phyloP scores from a whole-genome alignment of 768 basidiomycete genomes.

The Trametes coccinea region DNA sequence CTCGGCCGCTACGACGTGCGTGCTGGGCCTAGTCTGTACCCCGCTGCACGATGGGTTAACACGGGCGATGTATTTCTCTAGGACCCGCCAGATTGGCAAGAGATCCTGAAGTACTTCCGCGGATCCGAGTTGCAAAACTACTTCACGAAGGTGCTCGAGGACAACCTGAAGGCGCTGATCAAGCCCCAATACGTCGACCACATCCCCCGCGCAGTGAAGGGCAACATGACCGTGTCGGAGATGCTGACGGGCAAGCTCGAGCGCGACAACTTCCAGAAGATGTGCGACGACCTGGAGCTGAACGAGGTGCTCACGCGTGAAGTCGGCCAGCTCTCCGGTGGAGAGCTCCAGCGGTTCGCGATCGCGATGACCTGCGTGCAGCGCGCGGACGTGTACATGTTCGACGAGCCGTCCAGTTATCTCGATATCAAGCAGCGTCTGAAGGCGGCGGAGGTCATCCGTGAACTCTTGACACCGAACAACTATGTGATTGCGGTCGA shows the following conservation, averaged over 20 bases:
- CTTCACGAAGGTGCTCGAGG: constrained; percentile 98
- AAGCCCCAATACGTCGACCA: constrained; percentile 99
- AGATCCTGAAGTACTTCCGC: constrained; percentile 97
- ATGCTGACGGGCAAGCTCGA: constrained; percentile 95
- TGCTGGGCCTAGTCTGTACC: constrained; percentile 10
- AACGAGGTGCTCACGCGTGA: constrained; percentile 86
- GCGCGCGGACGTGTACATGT: constrained; percentile 98
- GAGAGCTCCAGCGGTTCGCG: constrained; percentile 96
- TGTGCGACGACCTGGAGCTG: constrained; percentile 86
- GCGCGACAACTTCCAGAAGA: constrained; percentile 81
- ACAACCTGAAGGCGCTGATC: constrained; percentile 97
- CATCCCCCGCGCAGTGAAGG: constrained; percentile 95
- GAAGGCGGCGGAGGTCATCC: constrained; percentile 93
- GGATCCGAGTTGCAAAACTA: constrained; percentile 99
- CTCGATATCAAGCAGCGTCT: constrained; percentile 95
- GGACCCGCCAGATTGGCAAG: constrained; percentile 99
- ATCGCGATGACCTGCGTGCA: constrained; percentile 98
- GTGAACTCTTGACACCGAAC: constrained; percentile 74
- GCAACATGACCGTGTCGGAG: constrained; percentile 75
- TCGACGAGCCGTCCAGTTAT: constrained; percentile 98
- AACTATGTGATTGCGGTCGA: constrained; percentile 98
- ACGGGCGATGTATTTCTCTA: constrained; percentile 30
- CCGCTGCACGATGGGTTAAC: not conserved
- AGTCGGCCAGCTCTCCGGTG: constrained; percentile 85
- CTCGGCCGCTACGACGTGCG: constrained; percentile 93